Base-by-base conservation (phyloP, 345 rosid genomes). In the Populus pruinosa region DNA sequence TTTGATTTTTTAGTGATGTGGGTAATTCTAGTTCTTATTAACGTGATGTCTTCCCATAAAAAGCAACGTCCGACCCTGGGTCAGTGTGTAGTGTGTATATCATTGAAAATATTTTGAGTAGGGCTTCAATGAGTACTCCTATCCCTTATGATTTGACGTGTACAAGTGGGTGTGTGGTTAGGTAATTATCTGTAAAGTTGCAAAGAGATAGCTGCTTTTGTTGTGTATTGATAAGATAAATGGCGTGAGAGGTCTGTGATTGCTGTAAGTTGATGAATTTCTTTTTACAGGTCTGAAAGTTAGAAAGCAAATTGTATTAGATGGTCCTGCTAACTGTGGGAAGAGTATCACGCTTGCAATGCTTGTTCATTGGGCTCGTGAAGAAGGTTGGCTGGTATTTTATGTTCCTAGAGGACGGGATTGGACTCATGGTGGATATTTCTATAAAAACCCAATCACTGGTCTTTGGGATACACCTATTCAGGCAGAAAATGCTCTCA, bases 351-450 rank as follows among this genome's bases (percentile, higher is more conserved):
- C 88, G 10, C 86, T 93, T 77, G 92, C 99, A 43, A 93, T 93
- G 99, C 95, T 92, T 84, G 99, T 96, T 76, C 91, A 90, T 38
- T 96, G 98, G 98, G 99, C 99, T 82, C 94, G 98, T 66, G 91
- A 93, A 12, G 94, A 96, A 81, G 99, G 98, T 65, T 93, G 99
- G 98, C 84, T 96, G 35, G 97, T 96, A 76, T 86, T 96, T 16
- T 96, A 96, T 91, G 95, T 86, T 49, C 98, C 97, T 4, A 88
- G 82, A 80, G 98, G 95, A 66, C 82, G 95, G 65, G 91, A 91
- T 66, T 96, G 99, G 97, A 87, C 98, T 77, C 99, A 89, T 76
- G 94, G 99, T 38, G 99, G 96, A 21, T 93, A 84, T 80, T 92
- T 87, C 80, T 91, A 92, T 82, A 92, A 91, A 83, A 91, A 92